Evolutionary conservation across 164 flowering plant species (phyloP).

Genomic region (Macadamia integrifolia): DNA sequence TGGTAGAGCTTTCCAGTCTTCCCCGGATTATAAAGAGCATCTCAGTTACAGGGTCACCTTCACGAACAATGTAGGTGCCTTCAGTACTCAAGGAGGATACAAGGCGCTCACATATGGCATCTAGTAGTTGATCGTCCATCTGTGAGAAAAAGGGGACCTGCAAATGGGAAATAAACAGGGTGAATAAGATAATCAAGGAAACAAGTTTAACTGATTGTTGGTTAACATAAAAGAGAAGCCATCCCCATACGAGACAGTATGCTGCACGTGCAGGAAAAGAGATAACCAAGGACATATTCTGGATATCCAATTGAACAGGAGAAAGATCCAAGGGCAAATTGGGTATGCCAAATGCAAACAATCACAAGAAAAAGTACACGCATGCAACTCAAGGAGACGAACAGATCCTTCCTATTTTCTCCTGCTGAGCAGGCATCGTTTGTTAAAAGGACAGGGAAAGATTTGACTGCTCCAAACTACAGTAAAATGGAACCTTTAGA

Average conservation of each 20-base stretch:
- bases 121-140: conserved; percentile 96
- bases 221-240: not conserved
- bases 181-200: not conserved
- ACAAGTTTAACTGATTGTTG: not conserved
- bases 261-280: no score
- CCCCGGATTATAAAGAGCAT: conserved; percentile 94
- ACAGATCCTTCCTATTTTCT: no score
- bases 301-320: not conserved
- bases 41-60: conserved; percentile 89
- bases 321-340: not conserved
- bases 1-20: conserved; percentile 76
- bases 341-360: not conserved
- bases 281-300: not conserved
- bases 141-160: conserved; percentile 95
- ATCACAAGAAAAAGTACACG: no score
- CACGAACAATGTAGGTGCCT: conserved; percentile 80
- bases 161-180: conserved; percentile 10
- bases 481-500: no score
- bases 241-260: no score
- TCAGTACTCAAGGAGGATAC: conserved; percentile 79
- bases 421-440: no score
- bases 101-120: conserved; percentile 93
- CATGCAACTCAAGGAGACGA: not conserved
- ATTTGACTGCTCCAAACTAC: no score
- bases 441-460: no score